Base-by-base conservation (phyloP, 768 basidiomycete species). In the Naganishia vishniacii region DNA sequence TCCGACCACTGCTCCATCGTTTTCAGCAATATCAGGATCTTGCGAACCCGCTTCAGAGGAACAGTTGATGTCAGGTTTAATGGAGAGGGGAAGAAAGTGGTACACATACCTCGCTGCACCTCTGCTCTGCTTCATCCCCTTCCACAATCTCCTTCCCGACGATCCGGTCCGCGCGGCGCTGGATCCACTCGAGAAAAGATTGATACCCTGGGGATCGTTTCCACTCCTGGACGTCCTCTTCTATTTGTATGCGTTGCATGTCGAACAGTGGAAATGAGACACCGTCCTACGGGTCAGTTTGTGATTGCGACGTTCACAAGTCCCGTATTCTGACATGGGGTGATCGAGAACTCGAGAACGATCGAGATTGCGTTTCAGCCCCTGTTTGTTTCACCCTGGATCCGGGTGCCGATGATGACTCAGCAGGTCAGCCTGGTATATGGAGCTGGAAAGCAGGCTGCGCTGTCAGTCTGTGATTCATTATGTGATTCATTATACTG, bases 181-280 rank as follows among this genome's bases (percentile, higher is more conserved):
- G 84, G 31, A 93, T 78, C 77, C 92, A 94, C 23, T 87, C 70
- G 44, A 81, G 81, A 72, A 86, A 91, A 68, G 88, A 88, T 64
- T 79, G 78, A 72, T 88, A 94, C 0, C 88, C 88, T 40, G 77
- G 81, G 4, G 87, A 86, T 1, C 69, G 74, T 69, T 83, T 85
- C 91, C 91, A 95, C n/a, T 71, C 66, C 25, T 81, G 80, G 34
- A 92, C 83, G 68, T 90, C 88, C 15, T 56, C 53, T 26, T 56
- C 53, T 56, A 34, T 56, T 12, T 37, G 53, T 37, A 56, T 56
- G 6, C 53, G 32, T n/a, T 37, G 53, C 53, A 56, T 56, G 20
- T 1, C n/a, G 42, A 20, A 40, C 37, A 16, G 37, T 40, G 37
- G 37, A n/a, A n/a, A n/a, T n/a, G n/a, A n/a, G n/a, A n/a, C n/a